phyloP scores from a whole-genome alignment of 2,329 filamentous ascomycete species.

The Cercospora beticola region DNA sequence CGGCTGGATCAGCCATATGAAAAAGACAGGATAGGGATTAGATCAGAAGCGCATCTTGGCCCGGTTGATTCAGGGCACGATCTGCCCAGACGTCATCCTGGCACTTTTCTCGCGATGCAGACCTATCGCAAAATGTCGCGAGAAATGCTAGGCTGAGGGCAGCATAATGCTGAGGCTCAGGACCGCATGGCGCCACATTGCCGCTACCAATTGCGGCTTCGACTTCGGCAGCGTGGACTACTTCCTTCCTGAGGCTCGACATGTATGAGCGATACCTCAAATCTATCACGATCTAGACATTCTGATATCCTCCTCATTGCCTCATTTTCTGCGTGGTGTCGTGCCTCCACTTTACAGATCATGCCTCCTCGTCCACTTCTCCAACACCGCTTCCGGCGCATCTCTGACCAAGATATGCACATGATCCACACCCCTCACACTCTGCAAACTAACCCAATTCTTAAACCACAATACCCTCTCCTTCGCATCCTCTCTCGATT shows the following conservation, averaged over 20 bases:
- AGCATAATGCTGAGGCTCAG: not conserved
- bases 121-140: not conserved
- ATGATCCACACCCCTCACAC: slow-evolving; percentile 59
- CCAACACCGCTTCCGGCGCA: slow-evolving; percentile 42
- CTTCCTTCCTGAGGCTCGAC: not conserved
- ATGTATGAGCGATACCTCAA: not conserved
- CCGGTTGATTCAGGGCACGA: not conserved
- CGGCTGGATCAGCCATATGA: not conserved
- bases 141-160: not conserved
- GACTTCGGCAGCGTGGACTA: not conserved
- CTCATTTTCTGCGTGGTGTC: not conserved
- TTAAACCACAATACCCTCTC: slow-evolving; percentile 63
- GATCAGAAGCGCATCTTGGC: not conserved
- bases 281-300: not conserved
- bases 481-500: slow-evolving; percentile 3
- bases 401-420: slow-evolving; percentile 55
- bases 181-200: not conserved
- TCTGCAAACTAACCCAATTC: slow-evolving; percentile 62
- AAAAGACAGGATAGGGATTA: not conserved
- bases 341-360: slow-evolving; percentile 23
- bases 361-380: slow-evolving; percentile 33
- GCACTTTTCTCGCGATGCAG: not conserved
- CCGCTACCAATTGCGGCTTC: not conserved
- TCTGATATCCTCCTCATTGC: not conserved
- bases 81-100: not conserved